Evolutionary conservation across 108 stramenopile species (phyloP).

Genomic region (Epithemia pelagica): DNA sequence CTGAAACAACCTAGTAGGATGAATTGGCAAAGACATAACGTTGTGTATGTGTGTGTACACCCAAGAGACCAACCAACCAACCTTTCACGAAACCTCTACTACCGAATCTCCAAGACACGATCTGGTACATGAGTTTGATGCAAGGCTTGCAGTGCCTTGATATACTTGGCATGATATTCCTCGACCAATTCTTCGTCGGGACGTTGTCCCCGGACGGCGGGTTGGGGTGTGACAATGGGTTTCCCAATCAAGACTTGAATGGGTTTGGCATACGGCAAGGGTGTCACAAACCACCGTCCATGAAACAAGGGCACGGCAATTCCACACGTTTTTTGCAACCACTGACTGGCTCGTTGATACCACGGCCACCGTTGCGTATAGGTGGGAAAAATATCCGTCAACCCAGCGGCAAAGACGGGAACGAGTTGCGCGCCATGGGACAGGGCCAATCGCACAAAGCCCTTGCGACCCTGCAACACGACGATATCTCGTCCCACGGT

Average conservation of each 20-base stretch:
- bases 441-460: slow-evolving; percentile 34
- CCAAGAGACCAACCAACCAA: no score
- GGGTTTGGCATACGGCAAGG: slow-evolving; percentile 30
- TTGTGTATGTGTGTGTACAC: no score
- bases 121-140: slow-evolving; percentile 26
- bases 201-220: slow-evolving; percentile 20
- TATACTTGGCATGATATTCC: slow-evolving; percentile 40
- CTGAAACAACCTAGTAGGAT: no score
- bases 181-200: slow-evolving; percentile 41
- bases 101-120: slow-evolving; percentile 11
- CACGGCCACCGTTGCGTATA: slow-evolving; percentile 6
- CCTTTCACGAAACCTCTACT: no score
- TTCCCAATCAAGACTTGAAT: slow-evolving; percentile 39
- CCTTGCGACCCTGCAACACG: slow-evolving; percentile 33
- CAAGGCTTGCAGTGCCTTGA: slow-evolving; percentile 35
- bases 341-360: no score
- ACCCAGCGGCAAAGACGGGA: slow-evolving; percentile 33
- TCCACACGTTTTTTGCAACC: slow-evolving; percentile 48
- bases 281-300: slow-evolving; percentile 32
- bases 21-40: no score
- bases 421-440: slow-evolving; percentile 26
- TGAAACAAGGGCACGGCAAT: slow-evolving; percentile 38
- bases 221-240: slow-evolving; percentile 29
- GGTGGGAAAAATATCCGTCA: slow-evolving; percentile 24
- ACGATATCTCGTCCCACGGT: slow-evolving; percentile 23